These are phyloP conservation scores for Zygosaccharomyces sapae DNA, from an alignment of 1,139 yeast genomes.

Conservation along the genomic window DNA sequence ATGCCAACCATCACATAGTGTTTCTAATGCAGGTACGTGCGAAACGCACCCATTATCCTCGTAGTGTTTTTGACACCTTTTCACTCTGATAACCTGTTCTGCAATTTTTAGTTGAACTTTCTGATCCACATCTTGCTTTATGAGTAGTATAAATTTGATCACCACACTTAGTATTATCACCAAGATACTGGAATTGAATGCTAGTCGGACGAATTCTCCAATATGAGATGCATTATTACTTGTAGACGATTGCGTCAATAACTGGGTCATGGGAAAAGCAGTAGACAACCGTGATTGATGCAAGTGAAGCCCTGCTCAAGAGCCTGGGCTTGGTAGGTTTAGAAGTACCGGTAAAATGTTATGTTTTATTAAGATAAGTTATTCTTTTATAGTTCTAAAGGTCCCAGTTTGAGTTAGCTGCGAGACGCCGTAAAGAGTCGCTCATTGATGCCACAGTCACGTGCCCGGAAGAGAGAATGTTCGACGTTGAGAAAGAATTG, in stretches of 20 bases:
- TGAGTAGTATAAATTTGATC: slow-evolving; percentile 43
- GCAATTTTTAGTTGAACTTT: slow-evolving; percentile 39
- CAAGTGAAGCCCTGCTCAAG: background rate
- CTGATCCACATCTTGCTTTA: slow-evolving; percentile 50
- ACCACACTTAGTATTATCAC: slow-evolving; percentile 43
- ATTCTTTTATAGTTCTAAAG: slow-evolving; percentile 5
- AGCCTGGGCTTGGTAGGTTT: background rate
- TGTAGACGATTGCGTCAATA: background rate
- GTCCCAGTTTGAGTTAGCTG: background rate
- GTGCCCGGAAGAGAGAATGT: background rate
- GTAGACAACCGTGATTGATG: background rate
- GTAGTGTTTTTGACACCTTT: slow-evolving; percentile 50
- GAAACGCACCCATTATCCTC: slow-evolving; percentile 51
- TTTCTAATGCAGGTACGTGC: slow-evolving; percentile 55
- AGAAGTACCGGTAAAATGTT: background rate
- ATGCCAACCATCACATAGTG: slow-evolving; percentile 56
- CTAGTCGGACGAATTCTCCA: slow-evolving; percentile 46
- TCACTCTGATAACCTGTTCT: slow-evolving; percentile 40
- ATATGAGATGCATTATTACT: slow-evolving; percentile 3
- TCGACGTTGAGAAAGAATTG: no score
- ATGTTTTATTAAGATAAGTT: slow-evolving; percentile 6
- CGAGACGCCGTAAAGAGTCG: background rate
- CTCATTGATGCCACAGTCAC: background rate
- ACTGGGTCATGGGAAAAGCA: background rate
- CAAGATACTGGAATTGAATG: slow-evolving; percentile 46